A percentile compares a stretch with the other conserved stretches of the same genome.
These are phyloP conservation scores for Leishmania aethiopica DNA, from an alignment of 208 protist genomes.

Conservation along the genomic window DNA sequence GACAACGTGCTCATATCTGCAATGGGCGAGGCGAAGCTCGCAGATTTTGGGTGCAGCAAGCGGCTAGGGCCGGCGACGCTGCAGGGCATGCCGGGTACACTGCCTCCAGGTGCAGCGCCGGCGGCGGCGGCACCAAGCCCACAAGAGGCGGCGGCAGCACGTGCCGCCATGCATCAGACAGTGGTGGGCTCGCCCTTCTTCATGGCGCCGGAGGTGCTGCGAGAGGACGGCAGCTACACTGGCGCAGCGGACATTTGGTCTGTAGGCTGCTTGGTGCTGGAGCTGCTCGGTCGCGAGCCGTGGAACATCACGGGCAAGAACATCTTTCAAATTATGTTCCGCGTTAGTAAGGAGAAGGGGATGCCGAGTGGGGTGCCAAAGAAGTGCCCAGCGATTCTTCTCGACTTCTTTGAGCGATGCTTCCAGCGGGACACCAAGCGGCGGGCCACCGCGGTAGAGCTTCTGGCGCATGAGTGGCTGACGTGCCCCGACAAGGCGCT, in stretches of 20 bases:
- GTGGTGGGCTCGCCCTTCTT: constrained; percentile 88
- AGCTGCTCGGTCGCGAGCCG: constrained; percentile 83
- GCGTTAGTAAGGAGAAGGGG: constrained; percentile 60
- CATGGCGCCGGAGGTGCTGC: constrained; percentile 92
- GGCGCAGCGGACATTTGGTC: constrained; percentile 88
- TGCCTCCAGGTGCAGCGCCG: neutral
- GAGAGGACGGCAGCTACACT: constrained; percentile 60
- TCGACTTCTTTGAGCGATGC: constrained; percentile 71
- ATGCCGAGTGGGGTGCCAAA: constrained; percentile 82
- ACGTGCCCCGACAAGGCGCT: constrained; percentile 67
- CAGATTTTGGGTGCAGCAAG: constrained; percentile 95
- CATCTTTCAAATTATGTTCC: constrained; percentile 86
- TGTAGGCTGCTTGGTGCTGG: constrained; percentile 84
- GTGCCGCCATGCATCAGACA: constrained; percentile 62
- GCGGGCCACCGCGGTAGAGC: constrained; percentile 66
- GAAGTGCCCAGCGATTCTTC: constrained; percentile 54
- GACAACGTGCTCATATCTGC: constrained; percentile 92
- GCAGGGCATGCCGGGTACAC: constrained; percentile 5
- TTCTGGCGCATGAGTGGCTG: constrained; percentile 81
- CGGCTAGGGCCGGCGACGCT: constrained; percentile 58
- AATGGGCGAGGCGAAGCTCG: constrained; percentile 91
- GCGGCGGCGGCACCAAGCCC: neutral
- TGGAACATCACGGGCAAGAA: constrained; percentile 58
- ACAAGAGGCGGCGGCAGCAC: constrained; percentile 7
- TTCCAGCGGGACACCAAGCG: constrained; percentile 65